Conservation (phyloP, 768 basidiomycete genomes). For the Trametes gibbosa region DNA sequence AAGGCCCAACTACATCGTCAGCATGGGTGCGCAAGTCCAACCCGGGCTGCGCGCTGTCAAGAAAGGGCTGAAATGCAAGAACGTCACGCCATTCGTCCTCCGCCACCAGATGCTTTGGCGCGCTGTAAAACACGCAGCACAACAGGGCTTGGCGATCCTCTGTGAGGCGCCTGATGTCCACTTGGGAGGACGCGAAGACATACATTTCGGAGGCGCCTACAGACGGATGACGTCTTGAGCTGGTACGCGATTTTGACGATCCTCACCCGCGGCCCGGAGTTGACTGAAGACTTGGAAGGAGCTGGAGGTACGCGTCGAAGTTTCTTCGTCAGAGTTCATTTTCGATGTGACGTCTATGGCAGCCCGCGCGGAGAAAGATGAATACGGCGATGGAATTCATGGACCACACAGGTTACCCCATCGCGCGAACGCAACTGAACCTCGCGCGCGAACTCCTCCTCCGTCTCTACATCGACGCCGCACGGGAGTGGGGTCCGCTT, state of each 20-base stretch:
- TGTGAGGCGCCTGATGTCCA: conserved; percentile 50
- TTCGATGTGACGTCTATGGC: neutral
- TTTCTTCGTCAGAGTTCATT: too few relatives aligned
- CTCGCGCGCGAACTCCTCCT: conserved; percentile 50
- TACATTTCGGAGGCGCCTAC: conserved; percentile 58
- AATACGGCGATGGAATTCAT: conserved; percentile 52
- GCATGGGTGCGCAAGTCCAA: conserved; percentile 44
- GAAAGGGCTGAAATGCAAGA: conserved; percentile 60
- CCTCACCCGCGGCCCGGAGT: conserved; percentile 48
- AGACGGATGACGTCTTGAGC: conserved; percentile 54
- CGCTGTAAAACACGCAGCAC: conserved; percentile 39
- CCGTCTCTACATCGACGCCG: conserved; percentile 40
- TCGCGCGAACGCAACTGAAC: conserved; percentile 50
- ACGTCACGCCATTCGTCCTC: conserved; percentile 55
- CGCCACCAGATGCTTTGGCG: conserved; percentile 57
- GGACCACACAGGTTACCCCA: conserved; percentile 41
- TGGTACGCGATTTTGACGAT: conserved; percentile 58
- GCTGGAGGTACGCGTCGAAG: conserved; percentile 40
- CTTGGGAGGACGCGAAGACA: conserved; percentile 56
- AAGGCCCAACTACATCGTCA: conserved; percentile 55
- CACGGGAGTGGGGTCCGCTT: conserved; percentile 42
- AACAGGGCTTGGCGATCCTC: conserved; percentile 25
- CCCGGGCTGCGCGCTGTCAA: conserved; percentile 58
- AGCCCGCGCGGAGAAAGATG: conserved; percentile 40
- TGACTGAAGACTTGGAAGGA: conserved; percentile 50